Evolutionary conservation across 2,329 filamentous ascomycete species (phyloP), one percentile per base, ranked within the genome.

Genomic region (Hypoxylon sp.): DNA sequence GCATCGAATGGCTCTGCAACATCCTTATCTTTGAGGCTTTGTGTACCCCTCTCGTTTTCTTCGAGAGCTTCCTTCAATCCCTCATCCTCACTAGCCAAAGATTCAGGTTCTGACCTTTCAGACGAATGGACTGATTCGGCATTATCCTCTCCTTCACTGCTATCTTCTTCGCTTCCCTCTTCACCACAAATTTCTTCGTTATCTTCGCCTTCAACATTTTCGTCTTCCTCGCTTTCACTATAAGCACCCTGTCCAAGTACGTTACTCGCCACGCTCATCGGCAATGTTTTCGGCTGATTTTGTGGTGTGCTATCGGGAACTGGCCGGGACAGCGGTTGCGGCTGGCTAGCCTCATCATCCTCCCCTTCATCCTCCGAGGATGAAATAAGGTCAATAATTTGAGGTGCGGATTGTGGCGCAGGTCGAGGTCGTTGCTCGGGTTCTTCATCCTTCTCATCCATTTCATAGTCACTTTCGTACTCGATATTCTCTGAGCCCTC

Each of bases 301-400:
- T 25, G 66, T 17, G 36, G 36, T 52, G 23, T 17, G 19, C 19
- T 43, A 7, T 43, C 11, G 23, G 51, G 34, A 28, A 25, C 11
- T 41, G 38, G 36, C 5, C 23, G 60, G 23, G 65, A 13, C 30
- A 41, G 48, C 14, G 55, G 51, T 32, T 48, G 51, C 17, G 68
- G 61, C 17, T 32, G 38, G 14, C 25, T 10, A 19, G 21, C 52
- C 43, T 67, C 63, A 9, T 71, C 64, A 5, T 72, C 64, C 25
- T 72, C 69, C 17, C 50, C 55, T 52, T 75, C 74, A 36, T 75
- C 74, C 25, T 75, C 74, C 3, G 73, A 75, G 1, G 69, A 70
- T 30, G 73, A 75, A 19, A 75, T 66, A 6, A 75, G 66, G 38
- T 75, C 74, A 58, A 75, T 75, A 13, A 75, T 67, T 13, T 72